These are phyloP conservation scores for Exophiala dermatitidis DNA, from an alignment of 2,329 filamentous ascomycete species.

Conservation along the genomic window DNA sequence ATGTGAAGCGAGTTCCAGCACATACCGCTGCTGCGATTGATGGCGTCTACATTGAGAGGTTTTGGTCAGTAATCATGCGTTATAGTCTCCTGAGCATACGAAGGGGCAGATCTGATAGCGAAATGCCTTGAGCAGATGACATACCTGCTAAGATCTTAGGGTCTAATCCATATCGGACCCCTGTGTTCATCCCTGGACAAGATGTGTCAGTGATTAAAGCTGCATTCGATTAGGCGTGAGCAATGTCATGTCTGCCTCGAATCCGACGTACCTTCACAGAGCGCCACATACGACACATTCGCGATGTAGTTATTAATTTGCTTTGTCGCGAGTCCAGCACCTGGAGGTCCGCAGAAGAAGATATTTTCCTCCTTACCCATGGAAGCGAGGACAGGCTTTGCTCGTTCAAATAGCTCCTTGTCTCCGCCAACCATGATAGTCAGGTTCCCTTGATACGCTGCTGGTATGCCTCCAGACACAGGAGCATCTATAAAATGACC, in stretches of 20 bases:
- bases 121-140: background rate
- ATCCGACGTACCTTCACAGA: conserved; percentile 21
- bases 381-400: conserved; percentile 12
- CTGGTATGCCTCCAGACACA: conserved; percentile 47
- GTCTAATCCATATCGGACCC: conserved; percentile 27
- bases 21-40: conserved; percentile 24
- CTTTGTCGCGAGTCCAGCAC: conserved; percentile 29
- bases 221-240: background rate
- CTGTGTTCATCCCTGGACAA: conserved; percentile 38
- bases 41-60: conserved; percentile 34
- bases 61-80: background rate
- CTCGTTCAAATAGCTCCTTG: background rate
- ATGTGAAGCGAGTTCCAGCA: conserved; percentile 28
- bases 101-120: too few species aligned
- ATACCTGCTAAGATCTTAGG: conserved; percentile 26
- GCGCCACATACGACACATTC: conserved; percentile 21
- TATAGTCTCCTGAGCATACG: too few species aligned
- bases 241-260: background rate
- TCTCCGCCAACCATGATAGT: background rate
- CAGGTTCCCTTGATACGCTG: conserved; percentile 35
- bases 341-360: conserved; percentile 28
- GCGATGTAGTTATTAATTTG: conserved; percentile 30
- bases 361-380: conserved; percentile 46
- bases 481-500: conserved; percentile 48
- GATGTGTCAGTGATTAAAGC: conserved; percentile 45